These are phyloP conservation scores for Ganoderma boninense DNA, from an alignment of 1,284 basidiomycete genomes.

Conservation along the genomic window DNA sequence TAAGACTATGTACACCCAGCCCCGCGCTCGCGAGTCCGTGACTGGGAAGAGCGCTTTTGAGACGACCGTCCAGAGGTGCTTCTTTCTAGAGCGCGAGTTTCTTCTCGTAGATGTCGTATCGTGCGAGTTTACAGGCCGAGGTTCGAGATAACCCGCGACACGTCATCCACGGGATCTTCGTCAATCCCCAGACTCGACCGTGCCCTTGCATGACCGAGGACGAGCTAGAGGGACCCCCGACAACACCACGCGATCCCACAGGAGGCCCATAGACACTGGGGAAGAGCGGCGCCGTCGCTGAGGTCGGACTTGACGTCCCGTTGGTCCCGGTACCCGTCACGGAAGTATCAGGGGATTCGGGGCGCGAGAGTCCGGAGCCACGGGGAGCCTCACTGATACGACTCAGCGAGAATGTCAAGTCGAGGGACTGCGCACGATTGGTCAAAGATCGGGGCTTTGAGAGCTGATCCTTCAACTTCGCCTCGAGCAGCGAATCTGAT, in stretches of 20 bases:
- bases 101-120: conserved; percentile 10
- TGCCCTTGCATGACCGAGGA: conserved; percentile 31
- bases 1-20: conserved; percentile 31
- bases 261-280: conserved; percentile 82
- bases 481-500: conserved; percentile 88
- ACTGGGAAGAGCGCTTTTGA: conserved; percentile 27
- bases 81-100: conserved; percentile 23
- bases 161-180: conserved; percentile 73
- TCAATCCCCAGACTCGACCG: conserved; percentile 60
- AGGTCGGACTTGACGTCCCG: conserved; percentile 76
- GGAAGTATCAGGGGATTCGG: conserved; percentile 83
- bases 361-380: conserved; percentile 60
- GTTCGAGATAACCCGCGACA: conserved; percentile 81
- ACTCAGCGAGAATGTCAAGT: conserved; percentile 79
- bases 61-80: conserved; percentile 22
- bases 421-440: conserved; percentile 84
- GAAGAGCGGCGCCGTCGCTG: conserved; percentile 79
- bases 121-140: conserved; percentile 62
- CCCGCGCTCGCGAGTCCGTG: conserved; percentile 20
- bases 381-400: conserved; percentile 74
- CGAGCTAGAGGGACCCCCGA: conserved; percentile 44
- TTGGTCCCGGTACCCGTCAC: conserved; percentile 65
- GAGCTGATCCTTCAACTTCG: conserved; percentile 83
- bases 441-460: conserved; percentile 78
- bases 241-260: conserved; percentile 53